Percentiles rank a stretch among this genome's conserved stretches.
These are phyloP conservation scores for Adenanthera pavonina DNA, from an alignment of 306 rosid species.

Conservation along the genomic window DNA sequence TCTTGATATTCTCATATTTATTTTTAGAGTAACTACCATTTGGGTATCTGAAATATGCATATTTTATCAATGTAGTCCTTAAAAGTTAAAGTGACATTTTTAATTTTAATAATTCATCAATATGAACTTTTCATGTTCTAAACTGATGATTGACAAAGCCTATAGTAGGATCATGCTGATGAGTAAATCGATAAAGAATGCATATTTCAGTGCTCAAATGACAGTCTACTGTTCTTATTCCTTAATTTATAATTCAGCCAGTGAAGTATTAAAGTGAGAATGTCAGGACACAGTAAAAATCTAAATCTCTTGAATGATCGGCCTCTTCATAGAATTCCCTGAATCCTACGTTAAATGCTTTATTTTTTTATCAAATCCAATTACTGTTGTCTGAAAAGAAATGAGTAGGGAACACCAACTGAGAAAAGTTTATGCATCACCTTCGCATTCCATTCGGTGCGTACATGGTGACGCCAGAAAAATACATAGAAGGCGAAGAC, in stretches of 20 bases:
- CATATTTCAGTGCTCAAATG: too few species aligned
- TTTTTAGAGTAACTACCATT: not conserved
- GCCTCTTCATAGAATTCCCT: not conserved
- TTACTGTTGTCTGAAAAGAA: not conserved
- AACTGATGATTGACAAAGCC: not conserved
- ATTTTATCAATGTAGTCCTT: not conserved
- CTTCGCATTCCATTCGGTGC: slow-evolving; percentile 1
- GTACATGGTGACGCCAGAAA: slow-evolving; percentile 1
- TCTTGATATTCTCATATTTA: not conserved
- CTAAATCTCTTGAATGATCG: not conserved
- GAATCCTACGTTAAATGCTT: not conserved
- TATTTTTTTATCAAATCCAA: slow-evolving; percentile 7
- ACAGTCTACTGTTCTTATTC: too few species aligned
- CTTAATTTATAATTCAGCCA: too few species aligned
- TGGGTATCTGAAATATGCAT: not conserved
- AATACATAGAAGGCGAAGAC: not conserved
- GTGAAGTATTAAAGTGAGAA: too few species aligned
- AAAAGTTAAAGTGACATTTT: not conserved
- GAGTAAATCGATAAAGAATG: too few species aligned
- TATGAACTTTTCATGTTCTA: not conserved
- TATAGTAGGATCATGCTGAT: too few species aligned
- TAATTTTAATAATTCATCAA: not conserved
- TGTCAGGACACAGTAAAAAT: not conserved
- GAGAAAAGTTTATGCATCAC: not conserved
- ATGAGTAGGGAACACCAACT: not conserved